A percentile compares a stretch with the other conserved stretches of the same genome.
Conservation (phyloP, 192 early-diverging fungal species). For the Backusella tuberculispora region DNA sequence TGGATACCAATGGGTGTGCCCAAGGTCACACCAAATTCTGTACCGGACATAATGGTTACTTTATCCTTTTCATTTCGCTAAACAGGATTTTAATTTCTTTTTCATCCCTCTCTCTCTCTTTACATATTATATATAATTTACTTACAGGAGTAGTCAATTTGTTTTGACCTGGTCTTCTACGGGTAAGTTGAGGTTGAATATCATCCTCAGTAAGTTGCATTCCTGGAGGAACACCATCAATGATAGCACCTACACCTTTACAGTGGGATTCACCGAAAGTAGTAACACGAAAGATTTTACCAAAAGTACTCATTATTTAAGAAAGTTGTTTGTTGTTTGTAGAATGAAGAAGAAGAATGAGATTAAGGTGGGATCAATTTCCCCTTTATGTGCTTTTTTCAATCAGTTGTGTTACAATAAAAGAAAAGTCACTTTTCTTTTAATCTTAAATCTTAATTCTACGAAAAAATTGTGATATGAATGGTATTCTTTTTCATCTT, state of each 20-base stretch:
- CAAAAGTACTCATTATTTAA: slow-evolving; percentile 77
- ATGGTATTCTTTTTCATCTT: no score
- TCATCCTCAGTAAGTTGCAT: slow-evolving; percentile 85
- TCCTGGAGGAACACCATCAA: slow-evolving; percentile 96
- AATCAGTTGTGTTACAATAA: background rate
- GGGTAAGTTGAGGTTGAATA: slow-evolving; percentile 90
- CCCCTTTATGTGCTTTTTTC: background rate
- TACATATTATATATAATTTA: background rate
- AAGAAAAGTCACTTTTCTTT: background rate
- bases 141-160: slow-evolving; percentile 91
- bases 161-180: slow-evolving; percentile 93
- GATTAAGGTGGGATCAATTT: background rate
- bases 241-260: slow-evolving; percentile 94
- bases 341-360: background rate
- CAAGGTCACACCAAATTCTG: slow-evolving; percentile 89
- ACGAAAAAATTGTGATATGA: no score
- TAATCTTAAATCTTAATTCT: background rate
- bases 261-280: slow-evolving; percentile 99
- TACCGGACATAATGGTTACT: slow-evolving; percentile 90
- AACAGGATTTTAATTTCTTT: slow-evolving; percentile 3
- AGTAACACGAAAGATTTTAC: slow-evolving; percentile 81
- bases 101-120: background rate
- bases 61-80: slow-evolving; percentile 94
- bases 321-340: background rate
- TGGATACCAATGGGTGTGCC: slow-evolving; percentile 94